phyloP scores from a whole-genome alignment of 2,329 filamentous ascomycete genomes.

The Exophiala lecanii-corni region DNA sequence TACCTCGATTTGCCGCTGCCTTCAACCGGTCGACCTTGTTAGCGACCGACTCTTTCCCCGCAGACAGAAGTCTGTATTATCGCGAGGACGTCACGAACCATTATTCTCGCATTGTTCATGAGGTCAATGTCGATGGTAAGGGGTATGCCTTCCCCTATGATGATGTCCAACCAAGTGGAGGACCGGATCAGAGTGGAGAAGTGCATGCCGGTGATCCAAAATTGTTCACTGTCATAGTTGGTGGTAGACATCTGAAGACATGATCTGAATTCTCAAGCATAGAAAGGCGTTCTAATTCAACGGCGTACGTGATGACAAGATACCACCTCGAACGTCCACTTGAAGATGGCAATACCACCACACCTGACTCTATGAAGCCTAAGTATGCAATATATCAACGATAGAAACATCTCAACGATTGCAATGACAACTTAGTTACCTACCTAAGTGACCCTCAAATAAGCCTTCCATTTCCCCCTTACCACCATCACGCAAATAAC shows the following conservation, averaged over 20 bases:
- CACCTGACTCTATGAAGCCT: too few relatives aligned
- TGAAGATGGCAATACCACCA: too few relatives aligned
- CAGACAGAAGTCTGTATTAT: constrained; percentile 55
- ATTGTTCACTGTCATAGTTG: constrained; percentile 54
- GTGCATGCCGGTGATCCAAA: constrained; percentile 54
- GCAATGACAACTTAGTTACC: too few relatives aligned
- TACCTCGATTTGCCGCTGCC: constrained; percentile 68
- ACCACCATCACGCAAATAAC: too few relatives aligned
- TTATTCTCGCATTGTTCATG: constrained; percentile 62
- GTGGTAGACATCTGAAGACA: constrained; percentile 34
- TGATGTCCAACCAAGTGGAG: constrained; percentile 56
- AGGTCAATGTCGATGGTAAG: constrained; percentile 52
- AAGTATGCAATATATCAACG: too few relatives aligned
- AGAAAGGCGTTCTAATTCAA: too few relatives aligned
- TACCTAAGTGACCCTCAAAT: too few relatives aligned
- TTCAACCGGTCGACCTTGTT: constrained; percentile 70
- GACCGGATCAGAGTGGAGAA: constrained; percentile 58
- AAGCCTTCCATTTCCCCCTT: too few relatives aligned
- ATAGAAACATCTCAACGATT: too few relatives aligned
- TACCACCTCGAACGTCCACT: too few relatives aligned
- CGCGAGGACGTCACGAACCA: constrained; percentile 56
- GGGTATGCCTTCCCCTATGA: constrained; percentile 71
- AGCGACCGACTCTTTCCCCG: constrained; percentile 39
- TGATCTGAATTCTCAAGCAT: too few relatives aligned
- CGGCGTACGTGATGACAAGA: too few relatives aligned